A percentile compares a stretch with the other conserved stretches of the same genome.
Conservation (phyloP, 139 green algal genomes). For the Tetradesmus lagerheimii region DNA sequence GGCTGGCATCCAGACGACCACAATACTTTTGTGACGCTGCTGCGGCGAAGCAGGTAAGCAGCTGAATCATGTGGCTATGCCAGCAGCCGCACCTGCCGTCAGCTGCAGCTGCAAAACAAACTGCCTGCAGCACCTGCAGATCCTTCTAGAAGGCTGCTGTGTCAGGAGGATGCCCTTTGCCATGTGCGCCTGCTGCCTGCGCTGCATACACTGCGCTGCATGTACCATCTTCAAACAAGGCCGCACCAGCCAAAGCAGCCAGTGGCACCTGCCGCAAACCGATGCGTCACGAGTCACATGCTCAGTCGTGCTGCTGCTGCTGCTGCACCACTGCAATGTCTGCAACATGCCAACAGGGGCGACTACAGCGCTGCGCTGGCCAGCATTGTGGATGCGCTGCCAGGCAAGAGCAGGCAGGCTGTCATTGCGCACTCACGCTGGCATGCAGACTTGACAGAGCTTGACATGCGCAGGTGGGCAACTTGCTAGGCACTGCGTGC, state of each 20-base stretch:
- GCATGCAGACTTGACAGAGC: constrained; percentile 33
- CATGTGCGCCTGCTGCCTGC: too few species aligned
- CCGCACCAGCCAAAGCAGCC: too few species aligned
- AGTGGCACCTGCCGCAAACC: too few species aligned
- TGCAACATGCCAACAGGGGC: constrained; percentile 10
- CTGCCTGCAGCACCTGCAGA: background rate
- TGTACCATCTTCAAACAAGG: too few species aligned
- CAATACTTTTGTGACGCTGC: constrained; percentile 20
- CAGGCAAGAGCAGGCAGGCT: background rate
- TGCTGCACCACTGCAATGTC: background rate
- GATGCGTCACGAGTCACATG: background rate
- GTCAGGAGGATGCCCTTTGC: too few species aligned
- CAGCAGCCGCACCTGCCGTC: background rate
- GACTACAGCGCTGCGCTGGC: constrained; percentile 38
- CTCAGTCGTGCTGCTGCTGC: background rate
- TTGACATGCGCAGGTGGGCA: constrained; percentile 35
- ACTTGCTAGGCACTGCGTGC: too few species aligned
- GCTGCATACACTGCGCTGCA: too few species aligned
- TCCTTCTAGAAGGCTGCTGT: too few species aligned
- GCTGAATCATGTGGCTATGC: background rate
- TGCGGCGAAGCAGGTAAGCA: constrained; percentile 16
- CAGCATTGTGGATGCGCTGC: background rate
- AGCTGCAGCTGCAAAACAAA: background rate
- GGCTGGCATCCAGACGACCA: constrained; percentile 45
- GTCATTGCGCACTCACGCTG: constrained; percentile 20